Conservation (phyloP, 768 basidiomycete genomes). For the Coprinopsis marcescibilis region DNA sequence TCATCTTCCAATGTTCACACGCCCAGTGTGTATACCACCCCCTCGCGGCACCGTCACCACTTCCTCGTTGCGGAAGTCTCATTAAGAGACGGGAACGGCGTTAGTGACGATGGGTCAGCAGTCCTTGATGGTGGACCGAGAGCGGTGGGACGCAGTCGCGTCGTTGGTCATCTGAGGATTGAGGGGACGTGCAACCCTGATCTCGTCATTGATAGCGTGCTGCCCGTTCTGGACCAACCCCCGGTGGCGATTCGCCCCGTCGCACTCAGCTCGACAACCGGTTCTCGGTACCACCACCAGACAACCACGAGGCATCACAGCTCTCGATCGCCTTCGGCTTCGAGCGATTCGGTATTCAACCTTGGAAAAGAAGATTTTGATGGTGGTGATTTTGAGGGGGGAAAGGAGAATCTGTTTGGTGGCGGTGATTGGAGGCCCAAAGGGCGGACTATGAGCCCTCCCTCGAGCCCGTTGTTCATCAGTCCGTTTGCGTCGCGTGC, state of each 20-base stretch:
- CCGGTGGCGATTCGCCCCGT: not conserved
- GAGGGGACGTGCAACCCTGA: slow-evolving; percentile 6
- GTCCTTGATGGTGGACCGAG: not conserved
- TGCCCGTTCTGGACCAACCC: too few relatives aligned
- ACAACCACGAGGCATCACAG: not conserved
- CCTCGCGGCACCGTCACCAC: not conserved
- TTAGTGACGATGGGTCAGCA: not conserved
- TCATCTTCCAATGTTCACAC: not conserved
- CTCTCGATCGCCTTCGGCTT: not conserved
- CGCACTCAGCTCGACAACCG: not conserved
- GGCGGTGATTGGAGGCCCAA: not conserved
- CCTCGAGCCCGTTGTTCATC: slow-evolving; percentile 4
- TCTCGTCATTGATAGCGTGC: not conserved
- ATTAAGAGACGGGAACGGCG: not conserved
- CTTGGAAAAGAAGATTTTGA: not conserved
- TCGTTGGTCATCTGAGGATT: slow-evolving; percentile 5
- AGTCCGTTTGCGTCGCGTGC: slow-evolving; percentile 7
- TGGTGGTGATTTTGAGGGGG: not conserved
- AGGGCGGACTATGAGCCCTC: not conserved
- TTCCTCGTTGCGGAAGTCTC: not conserved
- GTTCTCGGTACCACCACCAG: not conserved
- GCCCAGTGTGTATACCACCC: not conserved
- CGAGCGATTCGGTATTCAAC: not conserved
- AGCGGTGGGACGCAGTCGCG: not conserved
- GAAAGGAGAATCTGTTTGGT: not conserved